Evolutionary conservation across 768 basidiomycete genomes (phyloP), one percentile per base, ranked within the genome.

Genomic region (Pleurotus giganteus): DNA sequence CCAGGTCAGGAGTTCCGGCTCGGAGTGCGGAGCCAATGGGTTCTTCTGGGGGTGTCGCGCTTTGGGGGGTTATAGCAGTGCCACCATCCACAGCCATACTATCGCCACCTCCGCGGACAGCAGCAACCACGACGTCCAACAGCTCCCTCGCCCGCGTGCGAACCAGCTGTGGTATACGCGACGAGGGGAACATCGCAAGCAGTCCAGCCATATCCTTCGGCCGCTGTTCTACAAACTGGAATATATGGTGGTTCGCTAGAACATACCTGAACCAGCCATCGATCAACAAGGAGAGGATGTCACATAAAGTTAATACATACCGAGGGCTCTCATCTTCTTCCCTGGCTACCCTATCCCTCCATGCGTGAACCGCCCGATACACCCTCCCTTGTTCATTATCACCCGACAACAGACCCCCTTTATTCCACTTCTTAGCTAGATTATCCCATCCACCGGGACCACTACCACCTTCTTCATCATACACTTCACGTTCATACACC

Each of bases 241-340:
- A 89, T 23, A 93, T 65, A 61, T 79, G 75, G 58, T 91, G 89
- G 60, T 91, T 91, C 32, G 85, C 78, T 9, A 93, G 71, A 15
- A 93, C 81, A 65, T 86, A 91, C 70, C 88, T 88, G 57, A 28
- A 24, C 7, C 47, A 57, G 4, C n/a, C 12, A 12, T 28, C 15
- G 15, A 34, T 19, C 19, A 26, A 58, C 36, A 21, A 34, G 27
- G 24, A 59, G 17, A n/a, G 11, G n/a, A n/a, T n/a, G n/a, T n/a
- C n/a, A n/a, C n/a, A n/a, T n/a, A n/a, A n/a, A n/a, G n/a, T n/a
- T n/a, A n/a, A n/a, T 2, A 70, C 82, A 42, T 65, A 94, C 86
- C 87, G 74, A 7, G 81, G 80, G 63, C 90, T 91, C 69, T 97
- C 94, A 65, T 98, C 95, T 61, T 93, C 89, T 54, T 86, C 83